phyloP scores from a whole-genome alignment of 257 asterid genomes.

The Ehretia macrophylla region DNA sequence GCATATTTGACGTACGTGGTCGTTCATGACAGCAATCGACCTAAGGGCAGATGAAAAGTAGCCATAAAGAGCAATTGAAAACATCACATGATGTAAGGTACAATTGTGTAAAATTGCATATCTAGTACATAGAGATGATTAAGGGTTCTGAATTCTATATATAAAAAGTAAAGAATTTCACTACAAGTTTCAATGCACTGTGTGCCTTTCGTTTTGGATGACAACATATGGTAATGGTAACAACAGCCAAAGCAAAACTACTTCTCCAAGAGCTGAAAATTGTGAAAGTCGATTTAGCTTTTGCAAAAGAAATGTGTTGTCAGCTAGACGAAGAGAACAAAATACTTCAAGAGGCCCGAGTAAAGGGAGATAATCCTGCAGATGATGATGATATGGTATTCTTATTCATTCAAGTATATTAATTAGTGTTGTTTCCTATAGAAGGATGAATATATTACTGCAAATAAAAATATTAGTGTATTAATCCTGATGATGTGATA shows the following conservation, averaged over 20 bases:
- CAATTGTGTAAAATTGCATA: conserved; percentile 24
- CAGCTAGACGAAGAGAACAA: conserved; percentile 89
- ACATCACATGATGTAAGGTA: conserved; percentile 98
- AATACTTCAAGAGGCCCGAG: conserved; percentile 72
- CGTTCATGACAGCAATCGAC: too few species aligned
- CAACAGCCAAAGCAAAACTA: conserved; percentile 90
- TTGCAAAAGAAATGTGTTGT: conserved; percentile 69
- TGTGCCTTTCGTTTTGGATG: conserved; percentile 10
- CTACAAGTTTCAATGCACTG: conserved; percentile 29
- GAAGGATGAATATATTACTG: too few species aligned
- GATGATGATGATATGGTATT: too few species aligned
- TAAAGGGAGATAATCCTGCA: conserved; percentile 64
- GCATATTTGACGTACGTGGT: conserved; percentile 57
- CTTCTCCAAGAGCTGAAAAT: conserved; percentile 85
- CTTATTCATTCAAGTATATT: too few species aligned
- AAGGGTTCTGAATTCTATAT: too few species aligned
- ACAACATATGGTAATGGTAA: conserved; percentile 96
- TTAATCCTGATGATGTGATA: too few species aligned
- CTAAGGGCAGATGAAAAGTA: conserved; percentile 40
- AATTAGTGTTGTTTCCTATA: too few species aligned
- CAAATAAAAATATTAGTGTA: too few species aligned
- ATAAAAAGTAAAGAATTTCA: too few species aligned
- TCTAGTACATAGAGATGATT: conserved; percentile 17
- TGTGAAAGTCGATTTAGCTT: conserved; percentile 78
- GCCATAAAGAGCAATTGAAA: conserved; percentile 75